phyloP scores from a whole-genome alignment of 257 asterid species.

The Mitragyna speciosa region DNA sequence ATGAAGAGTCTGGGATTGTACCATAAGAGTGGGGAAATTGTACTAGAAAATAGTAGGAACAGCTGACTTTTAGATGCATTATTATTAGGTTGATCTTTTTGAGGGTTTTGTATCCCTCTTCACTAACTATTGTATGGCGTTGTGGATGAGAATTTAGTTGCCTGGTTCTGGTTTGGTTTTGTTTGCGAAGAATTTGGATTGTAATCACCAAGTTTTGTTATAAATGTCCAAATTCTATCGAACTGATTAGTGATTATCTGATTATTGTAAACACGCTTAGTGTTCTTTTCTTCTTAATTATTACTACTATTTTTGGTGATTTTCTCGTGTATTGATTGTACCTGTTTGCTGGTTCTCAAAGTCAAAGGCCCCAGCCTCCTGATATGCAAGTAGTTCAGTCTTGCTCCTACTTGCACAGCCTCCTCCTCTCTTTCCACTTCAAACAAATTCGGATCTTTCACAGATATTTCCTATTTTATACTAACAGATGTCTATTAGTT shows the following conservation, averaged over 20 bases:
- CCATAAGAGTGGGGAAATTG: conserved; percentile 14
- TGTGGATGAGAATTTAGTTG: conserved; percentile 29
- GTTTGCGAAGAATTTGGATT: conserved; percentile 40
- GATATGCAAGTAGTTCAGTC: background rate
- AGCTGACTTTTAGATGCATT: conserved; percentile 47
- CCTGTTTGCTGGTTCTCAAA: background rate
- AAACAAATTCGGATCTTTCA: background rate
- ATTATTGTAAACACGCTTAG: background rate
- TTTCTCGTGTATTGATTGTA: background rate
- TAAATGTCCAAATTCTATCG: conserved; percentile 44
- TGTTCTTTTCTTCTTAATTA: background rate
- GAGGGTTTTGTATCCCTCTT: conserved; percentile 27
- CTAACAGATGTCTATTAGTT: background rate
- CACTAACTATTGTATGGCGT: conserved; percentile 34
- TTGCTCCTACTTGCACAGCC: background rate
- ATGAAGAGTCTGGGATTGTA: conserved; percentile 35
- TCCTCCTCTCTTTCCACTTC: background rate
- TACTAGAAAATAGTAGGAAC: conserved; percentile 39
- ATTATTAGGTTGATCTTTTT: conserved; percentile 37
- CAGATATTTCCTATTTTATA: background rate
- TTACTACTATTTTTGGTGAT: background rate
- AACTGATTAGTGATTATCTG: conserved; percentile 33
- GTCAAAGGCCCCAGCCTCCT: background rate
- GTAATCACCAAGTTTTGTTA: conserved; percentile 53
- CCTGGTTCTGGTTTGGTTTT: conserved; percentile 28